Conservation (phyloP, 176 grass and related monocot species). For the Thalia dealbata region DNA sequence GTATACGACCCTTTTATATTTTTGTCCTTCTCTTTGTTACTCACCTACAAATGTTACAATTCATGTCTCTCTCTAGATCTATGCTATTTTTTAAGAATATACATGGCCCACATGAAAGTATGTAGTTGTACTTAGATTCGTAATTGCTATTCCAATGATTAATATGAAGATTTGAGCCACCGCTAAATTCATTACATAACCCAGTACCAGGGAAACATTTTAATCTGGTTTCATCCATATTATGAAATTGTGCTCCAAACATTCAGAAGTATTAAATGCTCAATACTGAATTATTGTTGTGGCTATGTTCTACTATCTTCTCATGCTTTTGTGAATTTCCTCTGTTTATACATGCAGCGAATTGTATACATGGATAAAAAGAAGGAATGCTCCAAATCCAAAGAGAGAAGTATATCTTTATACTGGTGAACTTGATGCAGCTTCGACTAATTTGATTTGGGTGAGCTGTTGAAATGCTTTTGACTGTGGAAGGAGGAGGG, state of each 20-base stretch:
- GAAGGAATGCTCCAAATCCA: not conserved
- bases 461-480: slow-evolving; percentile 83
- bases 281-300: not conserved
- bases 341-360: not conserved
- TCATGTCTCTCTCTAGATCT: not conserved
- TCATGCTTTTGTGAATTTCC: not conserved
- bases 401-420: not conserved
- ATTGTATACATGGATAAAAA: not conserved
- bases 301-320: not conserved
- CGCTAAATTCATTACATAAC: not conserved
- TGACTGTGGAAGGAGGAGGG: slow-evolving; percentile 96
- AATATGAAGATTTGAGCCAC: not conserved
- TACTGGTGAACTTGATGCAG: not conserved
- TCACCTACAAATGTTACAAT: not conserved
- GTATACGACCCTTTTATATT: not conserved
- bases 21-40: not conserved
- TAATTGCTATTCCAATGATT: not conserved
- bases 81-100: not conserved
- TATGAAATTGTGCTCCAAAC: not conserved
- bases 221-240: not conserved
- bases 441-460: slow-evolving; percentile 43
- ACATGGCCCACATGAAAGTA: not conserved
- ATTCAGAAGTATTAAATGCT: not conserved
- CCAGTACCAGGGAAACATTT: not conserved
- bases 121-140: too few species aligned